Evolutionary conservation across 805 yeast genomes (phyloP).

Genomic region (Danielia reshetovae): DNA sequence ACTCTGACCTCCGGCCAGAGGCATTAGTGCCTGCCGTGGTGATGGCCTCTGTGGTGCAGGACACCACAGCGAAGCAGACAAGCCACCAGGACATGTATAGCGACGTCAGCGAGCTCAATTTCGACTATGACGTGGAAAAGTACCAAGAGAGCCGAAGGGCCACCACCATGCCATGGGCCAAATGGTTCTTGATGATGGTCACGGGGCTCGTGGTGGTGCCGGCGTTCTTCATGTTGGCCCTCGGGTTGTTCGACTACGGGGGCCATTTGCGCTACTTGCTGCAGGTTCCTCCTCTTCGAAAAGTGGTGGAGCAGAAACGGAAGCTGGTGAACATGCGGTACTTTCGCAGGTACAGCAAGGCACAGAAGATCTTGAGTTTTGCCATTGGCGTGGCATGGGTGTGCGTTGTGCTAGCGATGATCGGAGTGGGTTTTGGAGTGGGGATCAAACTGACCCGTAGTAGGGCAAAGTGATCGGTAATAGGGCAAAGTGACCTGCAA

Average conservation of each 20-base stretch:
- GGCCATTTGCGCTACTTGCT: constrained; percentile 15
- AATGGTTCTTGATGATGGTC: constrained; percentile 25
- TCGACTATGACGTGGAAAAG: not conserved
- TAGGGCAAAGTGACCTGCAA: too few relatives aligned
- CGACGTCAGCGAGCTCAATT: not conserved
- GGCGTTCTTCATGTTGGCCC: constrained; percentile 30
- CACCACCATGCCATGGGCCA: constrained; percentile 11
- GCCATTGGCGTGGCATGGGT: constrained; percentile 33
- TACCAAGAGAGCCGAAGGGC: not conserved
- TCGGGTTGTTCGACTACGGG: constrained; percentile 33
- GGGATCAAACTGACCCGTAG: constrained; percentile 17
- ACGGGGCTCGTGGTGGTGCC: constrained; percentile 36
- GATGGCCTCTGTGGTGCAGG: constrained; percentile 11
- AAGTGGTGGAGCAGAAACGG: constrained; percentile 3
- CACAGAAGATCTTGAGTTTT: constrained; percentile 30
- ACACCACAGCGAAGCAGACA: constrained; percentile 6
- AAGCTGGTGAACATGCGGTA: constrained; percentile 8
- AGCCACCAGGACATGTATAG: constrained; percentile 6
- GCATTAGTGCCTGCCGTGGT: too few relatives aligned
- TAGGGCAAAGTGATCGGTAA: too few relatives aligned
- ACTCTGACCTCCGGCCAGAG: not conserved
- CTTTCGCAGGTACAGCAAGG: constrained; percentile 9
- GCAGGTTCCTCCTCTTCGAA: not conserved
- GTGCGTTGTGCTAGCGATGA: constrained; percentile 31
- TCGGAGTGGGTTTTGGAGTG: constrained; percentile 36